A percentile compares a stretch with the other conserved stretches of the same genome.
phyloP scores from a whole-genome alignment of 768 basidiomycete species.

The Rhodosporidiobolus sp. region DNA sequence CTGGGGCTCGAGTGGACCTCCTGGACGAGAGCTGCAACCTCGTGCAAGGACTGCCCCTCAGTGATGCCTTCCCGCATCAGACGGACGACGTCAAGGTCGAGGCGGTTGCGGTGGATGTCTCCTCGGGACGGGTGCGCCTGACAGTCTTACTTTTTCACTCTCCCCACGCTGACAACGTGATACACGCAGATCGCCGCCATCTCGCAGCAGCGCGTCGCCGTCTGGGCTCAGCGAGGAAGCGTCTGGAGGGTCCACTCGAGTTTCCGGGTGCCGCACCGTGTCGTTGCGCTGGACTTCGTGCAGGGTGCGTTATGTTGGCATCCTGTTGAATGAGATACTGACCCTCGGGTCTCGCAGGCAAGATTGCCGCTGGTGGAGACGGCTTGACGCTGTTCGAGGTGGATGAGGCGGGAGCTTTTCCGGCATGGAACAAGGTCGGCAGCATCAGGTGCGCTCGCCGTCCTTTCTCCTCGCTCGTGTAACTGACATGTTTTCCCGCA shows the following conservation, averaged over 20 bases:
- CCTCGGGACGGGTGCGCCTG: conserved; percentile 22
- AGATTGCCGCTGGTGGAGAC: conserved; percentile 7
- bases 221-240: conserved; percentile 17
- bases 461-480: neutral
- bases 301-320: conserved; percentile 4
- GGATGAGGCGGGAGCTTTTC: neutral
- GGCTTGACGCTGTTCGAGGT: conserved; percentile 16
- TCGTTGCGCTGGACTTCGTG: conserved; percentile 21
- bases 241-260: conserved; percentile 41
- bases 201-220: conserved; percentile 18
- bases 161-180: neutral
- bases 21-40: conserved; percentile 22
- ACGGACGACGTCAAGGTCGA: conserved; percentile 1
- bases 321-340: too few relatives aligned
- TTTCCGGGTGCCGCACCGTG: conserved; percentile 11
- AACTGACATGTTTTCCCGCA: neutral
- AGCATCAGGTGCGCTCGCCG: conserved; percentile 6
- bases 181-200: conserved; percentile 30
- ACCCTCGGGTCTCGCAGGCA: neutral
- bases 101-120: conserved; percentile 34
- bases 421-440: conserved; percentile 18
- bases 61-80: conserved; percentile 31
- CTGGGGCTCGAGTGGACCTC: conserved; percentile 8
- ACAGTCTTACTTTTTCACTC: too few relatives aligned
- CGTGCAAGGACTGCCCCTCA: conserved; percentile 11